These are phyloP conservation scores for Neurospora sp. DNA, from an alignment of 495 filamentous ascomycete species.

Conservation along the genomic window DNA sequence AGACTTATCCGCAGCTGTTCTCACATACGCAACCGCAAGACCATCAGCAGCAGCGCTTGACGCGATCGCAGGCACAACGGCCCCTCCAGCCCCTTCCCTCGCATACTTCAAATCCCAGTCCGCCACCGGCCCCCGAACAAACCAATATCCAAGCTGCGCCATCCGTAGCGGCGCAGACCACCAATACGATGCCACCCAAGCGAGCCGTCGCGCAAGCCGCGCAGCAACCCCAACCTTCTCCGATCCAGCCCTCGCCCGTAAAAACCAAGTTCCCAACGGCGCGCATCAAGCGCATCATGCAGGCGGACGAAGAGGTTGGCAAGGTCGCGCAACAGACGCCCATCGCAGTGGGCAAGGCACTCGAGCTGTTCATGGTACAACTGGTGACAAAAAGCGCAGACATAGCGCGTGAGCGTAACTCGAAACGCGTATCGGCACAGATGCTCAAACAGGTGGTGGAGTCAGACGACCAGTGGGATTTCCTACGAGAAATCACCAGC, in stretches of 20 bases:
- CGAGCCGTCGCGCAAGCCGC: slow-evolving; percentile 20
- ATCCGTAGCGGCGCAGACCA: neutral
- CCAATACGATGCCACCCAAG: slow-evolving; percentile 32
- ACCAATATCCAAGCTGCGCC: neutral
- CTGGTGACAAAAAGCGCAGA: slow-evolving; percentile 79
- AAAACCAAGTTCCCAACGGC: slow-evolving; percentile 96
- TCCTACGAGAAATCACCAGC: slow-evolving; percentile 79
- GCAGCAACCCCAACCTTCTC: slow-evolving; percentile 8
- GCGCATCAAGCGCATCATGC: slow-evolving; percentile 98
- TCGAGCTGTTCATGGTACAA: slow-evolving; percentile 95
- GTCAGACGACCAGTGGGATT: slow-evolving; percentile 84
- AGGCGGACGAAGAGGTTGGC: slow-evolving; percentile 96
- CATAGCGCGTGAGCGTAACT: slow-evolving; percentile 68
- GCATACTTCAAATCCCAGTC: neutral
- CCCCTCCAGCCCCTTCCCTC: neutral
- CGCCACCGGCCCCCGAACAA: neutral
- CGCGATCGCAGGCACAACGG: neutral
- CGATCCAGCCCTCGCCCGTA: slow-evolving; percentile 54
- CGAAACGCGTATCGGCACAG: slow-evolving; percentile 78
- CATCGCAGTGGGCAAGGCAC: slow-evolving; percentile 86
- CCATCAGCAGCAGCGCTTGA: slow-evolving; percentile 3
- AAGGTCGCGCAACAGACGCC: slow-evolving; percentile 97
- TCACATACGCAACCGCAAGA: neutral
- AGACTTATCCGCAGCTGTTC: slow-evolving; percentile 5
- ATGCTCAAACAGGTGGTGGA: slow-evolving; percentile 86